These are phyloP conservation scores for Usnea hakonensis DNA, from an alignment of 495 filamentous ascomycete species.

Conservation along the genomic window DNA sequence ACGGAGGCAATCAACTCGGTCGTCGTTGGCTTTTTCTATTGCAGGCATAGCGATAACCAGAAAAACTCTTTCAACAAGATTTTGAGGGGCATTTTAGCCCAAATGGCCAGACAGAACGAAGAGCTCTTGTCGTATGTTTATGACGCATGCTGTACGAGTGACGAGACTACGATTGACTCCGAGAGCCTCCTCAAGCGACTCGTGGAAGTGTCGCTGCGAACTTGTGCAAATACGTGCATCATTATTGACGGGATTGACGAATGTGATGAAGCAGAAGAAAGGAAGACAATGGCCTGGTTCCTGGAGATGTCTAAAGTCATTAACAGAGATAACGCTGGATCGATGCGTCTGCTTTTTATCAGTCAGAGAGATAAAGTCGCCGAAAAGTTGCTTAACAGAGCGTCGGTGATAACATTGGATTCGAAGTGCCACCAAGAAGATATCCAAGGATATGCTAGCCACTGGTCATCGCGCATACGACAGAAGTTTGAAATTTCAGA, in stretches of 20 bases:
- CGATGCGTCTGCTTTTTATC: not conserved
- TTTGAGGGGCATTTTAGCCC: not conserved
- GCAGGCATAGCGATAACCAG: not conserved
- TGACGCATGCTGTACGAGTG: not conserved
- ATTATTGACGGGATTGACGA: not conserved
- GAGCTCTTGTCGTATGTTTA: not conserved
- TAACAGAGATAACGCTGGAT: not conserved
- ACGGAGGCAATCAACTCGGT: not conserved
- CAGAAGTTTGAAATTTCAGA: not conserved
- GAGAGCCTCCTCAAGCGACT: not conserved
- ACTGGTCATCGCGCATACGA: not conserved
- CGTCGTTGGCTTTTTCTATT: not conserved
- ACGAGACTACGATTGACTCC: not conserved
- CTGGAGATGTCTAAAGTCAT: not conserved
- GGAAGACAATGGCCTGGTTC: not conserved
- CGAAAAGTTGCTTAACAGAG: not conserved
- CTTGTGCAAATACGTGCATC: not conserved
- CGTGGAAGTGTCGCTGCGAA: not conserved
- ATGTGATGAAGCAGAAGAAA: not conserved
- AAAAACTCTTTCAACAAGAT: not conserved
- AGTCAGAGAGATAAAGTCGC: not conserved
- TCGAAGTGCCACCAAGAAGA: not conserved
- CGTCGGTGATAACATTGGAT: not conserved
- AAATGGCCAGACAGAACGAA: not conserved
- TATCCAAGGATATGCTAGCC: not conserved